Evolutionary conservation across 306 rosid genomes (phyloP), one percentile per base, ranked within the genome.

Genomic region (Begonia peltatifolia): DNA sequence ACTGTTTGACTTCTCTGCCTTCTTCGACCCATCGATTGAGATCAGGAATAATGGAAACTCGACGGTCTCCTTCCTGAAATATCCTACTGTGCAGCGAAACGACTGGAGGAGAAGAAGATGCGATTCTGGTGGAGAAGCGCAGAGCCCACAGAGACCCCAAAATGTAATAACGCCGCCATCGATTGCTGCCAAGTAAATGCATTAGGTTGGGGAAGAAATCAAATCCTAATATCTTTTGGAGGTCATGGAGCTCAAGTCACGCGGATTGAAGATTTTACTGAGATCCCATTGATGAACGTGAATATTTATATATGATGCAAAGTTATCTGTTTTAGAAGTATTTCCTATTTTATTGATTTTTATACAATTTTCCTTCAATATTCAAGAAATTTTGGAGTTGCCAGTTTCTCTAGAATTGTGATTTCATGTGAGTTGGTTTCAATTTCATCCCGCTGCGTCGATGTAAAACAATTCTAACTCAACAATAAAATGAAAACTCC

Each of bases 1-100:
- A 43, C 41, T 46, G 61, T 11, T 58, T 42, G 63, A 75, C 41
- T 5, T 59, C 20, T 66, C 63, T 12, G 23, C 86, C 88, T 68
- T 77, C 58, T 56, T 80, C 64, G 9, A 77, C 53, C 93, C 87
- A 86, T 35, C 75, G 84, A 17, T 75, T 57, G 11, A 86, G 77
- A 52, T 79, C 59, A 5, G 76, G 74, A 43, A 9, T 16, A 23
- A 86, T 48, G 16, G 86, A 46, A 59, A 44, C 42, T 61, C 14
- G 47, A 8, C 84, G 87, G 53, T 74, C 54, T 14, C 75, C 60
- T 17, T 41, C 59, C 64, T 15, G 62, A 14, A 49, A 66, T 46
- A 84, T 54, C 14, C 66, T 71, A 52, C n/a, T 23, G 66, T 20
- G 53, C 6, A 81, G 79, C 22, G 82, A 38, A 52, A 69, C 71